Conservation (phyloP, 441 rosid species). For the Jatropha podagrica region DNA sequence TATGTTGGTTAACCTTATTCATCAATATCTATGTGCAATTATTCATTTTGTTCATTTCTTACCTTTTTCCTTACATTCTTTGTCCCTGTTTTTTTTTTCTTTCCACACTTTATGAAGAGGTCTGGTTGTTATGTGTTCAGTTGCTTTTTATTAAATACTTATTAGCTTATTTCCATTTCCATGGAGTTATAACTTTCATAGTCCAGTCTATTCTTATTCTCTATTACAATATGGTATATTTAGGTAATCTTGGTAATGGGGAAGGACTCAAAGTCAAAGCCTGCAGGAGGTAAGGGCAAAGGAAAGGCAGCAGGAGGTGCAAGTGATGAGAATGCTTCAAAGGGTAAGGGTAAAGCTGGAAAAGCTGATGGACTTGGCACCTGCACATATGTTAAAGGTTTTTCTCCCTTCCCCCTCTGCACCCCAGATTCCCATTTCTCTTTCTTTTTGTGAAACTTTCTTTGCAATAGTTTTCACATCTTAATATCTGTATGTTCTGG, state of each 20-base stretch:
- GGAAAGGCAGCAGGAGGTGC: slow-evolving; percentile 78
- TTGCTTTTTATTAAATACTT: neutral
- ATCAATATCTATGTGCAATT: neutral
- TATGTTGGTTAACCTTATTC: neutral
- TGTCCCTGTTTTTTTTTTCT: neutral
- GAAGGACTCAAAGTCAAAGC: slow-evolving; percentile 67
- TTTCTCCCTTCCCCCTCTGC: neutral
- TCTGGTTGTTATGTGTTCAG: neutral
- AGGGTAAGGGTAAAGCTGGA: slow-evolving; percentile 96
- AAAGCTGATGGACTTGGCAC: slow-evolving; percentile 95
- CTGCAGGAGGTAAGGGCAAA: slow-evolving; percentile 77
- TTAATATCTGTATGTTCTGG: neutral
- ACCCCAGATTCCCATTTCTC: neutral
- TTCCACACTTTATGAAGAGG: neutral
- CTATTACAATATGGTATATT: neutral
- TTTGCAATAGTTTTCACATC: neutral
- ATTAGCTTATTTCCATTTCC: neutral
- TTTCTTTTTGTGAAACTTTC: neutral
- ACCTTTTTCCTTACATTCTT: neutral
- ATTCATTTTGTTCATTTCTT: neutral
- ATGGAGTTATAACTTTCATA: neutral
- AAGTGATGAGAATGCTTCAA: slow-evolving; percentile 67
- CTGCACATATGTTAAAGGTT: slow-evolving; percentile 97
- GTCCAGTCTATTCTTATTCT: neutral
- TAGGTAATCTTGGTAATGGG: slow-evolving; percentile 45